Base-by-base conservation (phyloP, 208 protist species). In the Balamuthia mandrillaris region DNA sequence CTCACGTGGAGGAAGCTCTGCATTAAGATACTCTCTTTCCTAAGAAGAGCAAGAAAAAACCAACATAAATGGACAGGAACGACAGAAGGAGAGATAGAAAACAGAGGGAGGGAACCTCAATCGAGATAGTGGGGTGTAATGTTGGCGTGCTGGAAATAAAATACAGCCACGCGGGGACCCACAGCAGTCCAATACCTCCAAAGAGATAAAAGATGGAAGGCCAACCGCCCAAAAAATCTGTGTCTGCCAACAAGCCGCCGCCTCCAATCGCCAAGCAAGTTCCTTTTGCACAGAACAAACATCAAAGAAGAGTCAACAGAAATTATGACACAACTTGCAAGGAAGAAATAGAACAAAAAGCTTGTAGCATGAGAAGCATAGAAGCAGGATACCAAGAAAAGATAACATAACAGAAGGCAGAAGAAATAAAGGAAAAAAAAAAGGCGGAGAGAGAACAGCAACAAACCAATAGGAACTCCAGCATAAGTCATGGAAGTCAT, bases 151-250 rank as follows among this genome's bases (percentile, higher is more conserved):
- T 83, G 33, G 75, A 83, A 29, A 83, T 54, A 2, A 83, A n/a
- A 4, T 68, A 4, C n/a, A 83, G 24, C 75, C 75, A 83, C 31
- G 66, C 2, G 21, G 49, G 1, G 5, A 68, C 75, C 75, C 75
- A 83, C 1, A 37, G 52, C 21, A 83, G 24, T 16, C 52, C 21
- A 18, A 44, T 44, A 0, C 54, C 75, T 3, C 75, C 75, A 33
- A 83, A 83, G 1, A 83, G n/a, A 24, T 83, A 83, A n/a, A 83
- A 83, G 31, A 83, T 83, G 51, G 41, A 56, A n/a, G 52, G 0
- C 75, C 75, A 83, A 12, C 75, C 75, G 2, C 35, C 3, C 31
- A n/a, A n/a, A n/a, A n/a, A n/a, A n/a, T n/a, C 3, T 12, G 41
- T 66, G 42, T 83, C 75, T 10, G 54, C 29, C 41, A 83, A 47